These are phyloP conservation scores for Adansonia rubrostipa DNA, from an alignment of 441 rosid species.

Conservation along the genomic window DNA sequence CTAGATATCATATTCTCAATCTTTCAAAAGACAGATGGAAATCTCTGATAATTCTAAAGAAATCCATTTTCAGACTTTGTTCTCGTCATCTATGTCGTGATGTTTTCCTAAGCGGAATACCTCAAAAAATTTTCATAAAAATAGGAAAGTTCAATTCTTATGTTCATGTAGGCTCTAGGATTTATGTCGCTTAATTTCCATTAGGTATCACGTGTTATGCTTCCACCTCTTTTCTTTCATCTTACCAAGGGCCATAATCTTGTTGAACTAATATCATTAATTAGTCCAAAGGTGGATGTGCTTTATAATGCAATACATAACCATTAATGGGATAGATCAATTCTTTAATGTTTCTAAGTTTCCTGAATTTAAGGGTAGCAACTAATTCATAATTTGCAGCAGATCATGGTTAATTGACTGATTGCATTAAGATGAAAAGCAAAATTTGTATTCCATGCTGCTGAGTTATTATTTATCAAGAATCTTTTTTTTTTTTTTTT, in stretches of 20 bases:
- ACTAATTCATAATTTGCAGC: not conserved
- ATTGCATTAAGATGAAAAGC: not conserved
- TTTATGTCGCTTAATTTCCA: not conserved
- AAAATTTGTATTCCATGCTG: not conserved
- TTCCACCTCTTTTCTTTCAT: not conserved
- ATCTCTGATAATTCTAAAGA: not conserved
- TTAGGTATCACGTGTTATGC: not conserved
- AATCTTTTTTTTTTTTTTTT: not conserved
- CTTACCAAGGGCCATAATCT: not conserved
- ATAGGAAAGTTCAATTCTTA: not conserved
- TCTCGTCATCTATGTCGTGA: not conserved
- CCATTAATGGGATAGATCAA: not conserved
- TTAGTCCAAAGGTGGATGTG: not conserved
- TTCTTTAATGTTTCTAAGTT: not conserved
- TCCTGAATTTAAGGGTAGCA: not conserved
- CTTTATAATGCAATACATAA: not conserved
- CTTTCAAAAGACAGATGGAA: not conserved
- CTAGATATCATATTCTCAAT: not conserved
- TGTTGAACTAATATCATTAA: not conserved
- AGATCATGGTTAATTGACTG: not conserved
- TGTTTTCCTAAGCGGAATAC: not conserved
- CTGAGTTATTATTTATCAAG: not conserved
- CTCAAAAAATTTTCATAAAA: slow-evolving; percentile 1
- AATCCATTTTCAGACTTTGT: slow-evolving; percentile 8
- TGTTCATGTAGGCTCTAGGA: not conserved